phyloP scores from a whole-genome alignment of 768 basidiomycete genomes.

The Termitomyces sp. region DNA sequence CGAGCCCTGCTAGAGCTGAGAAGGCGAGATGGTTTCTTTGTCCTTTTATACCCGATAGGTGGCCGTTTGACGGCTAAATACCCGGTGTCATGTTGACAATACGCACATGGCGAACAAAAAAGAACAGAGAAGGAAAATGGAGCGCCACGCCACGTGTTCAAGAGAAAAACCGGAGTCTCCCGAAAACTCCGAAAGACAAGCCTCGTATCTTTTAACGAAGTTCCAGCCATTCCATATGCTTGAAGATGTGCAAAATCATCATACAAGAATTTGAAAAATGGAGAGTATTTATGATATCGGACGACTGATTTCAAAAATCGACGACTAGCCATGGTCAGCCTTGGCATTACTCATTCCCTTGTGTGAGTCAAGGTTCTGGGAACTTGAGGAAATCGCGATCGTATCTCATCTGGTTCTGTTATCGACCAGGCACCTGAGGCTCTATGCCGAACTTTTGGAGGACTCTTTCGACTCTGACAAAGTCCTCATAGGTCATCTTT shows the following conservation, averaged over 20 bases:
- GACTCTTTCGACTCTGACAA: background rate
- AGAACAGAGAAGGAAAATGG: background rate
- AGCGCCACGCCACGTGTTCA: background rate
- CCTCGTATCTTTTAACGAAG: background rate
- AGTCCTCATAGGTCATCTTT: background rate
- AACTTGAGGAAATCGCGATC: background rate
- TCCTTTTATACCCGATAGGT: background rate
- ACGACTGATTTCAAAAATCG: background rate
- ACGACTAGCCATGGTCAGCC: background rate
- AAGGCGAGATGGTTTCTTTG: background rate
- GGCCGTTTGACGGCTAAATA: background rate
- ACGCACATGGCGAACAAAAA: background rate
- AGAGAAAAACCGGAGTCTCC: background rate
- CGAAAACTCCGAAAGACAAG: background rate
- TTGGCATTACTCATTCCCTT: too few species aligned
- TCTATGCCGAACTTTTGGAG: background rate
- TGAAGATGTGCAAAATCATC: background rate
- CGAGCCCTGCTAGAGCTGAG: background rate
- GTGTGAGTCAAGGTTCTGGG: background rate
- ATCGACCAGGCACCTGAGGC: background rate
- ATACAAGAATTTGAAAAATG: too few species aligned
- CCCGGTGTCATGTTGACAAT: background rate
- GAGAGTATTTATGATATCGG: background rate
- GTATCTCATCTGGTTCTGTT: background rate
- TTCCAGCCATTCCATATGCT: background rate